These are phyloP conservation scores for Pythium scleroteichum DNA, from an alignment of 352 stramenopile genomes.

Conservation along the genomic window DNA sequence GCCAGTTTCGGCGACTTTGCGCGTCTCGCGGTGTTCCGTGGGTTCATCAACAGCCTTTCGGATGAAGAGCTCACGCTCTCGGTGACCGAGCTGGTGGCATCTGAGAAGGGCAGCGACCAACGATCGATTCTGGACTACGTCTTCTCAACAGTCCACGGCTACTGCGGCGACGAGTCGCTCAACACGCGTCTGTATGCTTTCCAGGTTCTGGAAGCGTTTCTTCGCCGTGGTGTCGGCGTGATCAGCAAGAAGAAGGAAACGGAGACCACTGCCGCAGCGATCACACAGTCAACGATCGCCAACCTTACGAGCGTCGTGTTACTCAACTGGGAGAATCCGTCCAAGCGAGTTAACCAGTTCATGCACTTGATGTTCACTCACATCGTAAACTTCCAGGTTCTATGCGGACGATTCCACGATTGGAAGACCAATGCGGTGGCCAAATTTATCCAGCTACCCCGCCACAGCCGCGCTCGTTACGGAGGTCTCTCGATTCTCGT, in stretches of 20 bases:
- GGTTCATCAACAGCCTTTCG: slow-evolving; percentile 62
- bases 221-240: slow-evolving; percentile 59
- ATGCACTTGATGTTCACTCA: slow-evolving; percentile 82
- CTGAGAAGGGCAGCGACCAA: background rate
- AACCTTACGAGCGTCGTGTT: slow-evolving; percentile 58
- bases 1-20: slow-evolving; percentile 49
- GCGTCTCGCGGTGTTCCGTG: slow-evolving; percentile 66
- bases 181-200: slow-evolving; percentile 79
- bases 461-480: slow-evolving; percentile 72
- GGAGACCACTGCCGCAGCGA: background rate
- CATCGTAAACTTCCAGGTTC: slow-evolving; percentile 62
- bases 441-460: slow-evolving; percentile 56
- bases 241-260: slow-evolving; percentile 16
- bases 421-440: slow-evolving; percentile 54
- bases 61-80: slow-evolving; percentile 46
- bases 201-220: slow-evolving; percentile 77
- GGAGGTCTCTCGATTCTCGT: slow-evolving; percentile 63
- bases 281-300: slow-evolving; percentile 35
- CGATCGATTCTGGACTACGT: slow-evolving; percentile 47
- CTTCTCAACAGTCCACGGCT: slow-evolving; percentile 51
- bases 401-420: slow-evolving; percentile 36
- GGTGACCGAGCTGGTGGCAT: background rate
- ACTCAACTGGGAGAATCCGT: slow-evolving; percentile 84
- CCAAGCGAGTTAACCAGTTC: slow-evolving; percentile 87
- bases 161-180: slow-evolving; percentile 59